Conservation (phyloP, 176 grass and related monocot genomes). For the Puccinellia tenuiflora region DNA sequence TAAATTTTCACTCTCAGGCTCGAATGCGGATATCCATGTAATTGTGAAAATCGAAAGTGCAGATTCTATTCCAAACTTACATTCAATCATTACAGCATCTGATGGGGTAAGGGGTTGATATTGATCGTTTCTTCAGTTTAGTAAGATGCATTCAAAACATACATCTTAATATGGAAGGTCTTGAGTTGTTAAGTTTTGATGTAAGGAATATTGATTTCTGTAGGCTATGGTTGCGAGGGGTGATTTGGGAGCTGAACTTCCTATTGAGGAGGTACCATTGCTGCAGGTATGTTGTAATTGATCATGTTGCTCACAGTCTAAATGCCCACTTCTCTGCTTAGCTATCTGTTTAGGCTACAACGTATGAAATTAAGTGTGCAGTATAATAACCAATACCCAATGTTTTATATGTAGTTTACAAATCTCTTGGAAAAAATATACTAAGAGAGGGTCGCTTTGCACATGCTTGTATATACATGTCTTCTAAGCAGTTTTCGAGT, state of each 20-base stretch:
- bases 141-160: background rate
- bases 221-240: constrained; percentile 99
- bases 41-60: constrained; percentile 99
- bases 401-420: background rate
- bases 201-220: constrained; percentile 7
- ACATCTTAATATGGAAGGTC: background rate
- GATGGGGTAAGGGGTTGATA: constrained; percentile 71
- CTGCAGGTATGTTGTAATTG: constrained; percentile 62
- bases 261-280: constrained; percentile 92
- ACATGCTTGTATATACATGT: background rate
- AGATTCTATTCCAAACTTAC: constrained; percentile 93
- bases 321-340: constrained; percentile 4
- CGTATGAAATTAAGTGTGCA: background rate
- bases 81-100: constrained; percentile 95
- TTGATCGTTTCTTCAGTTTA: constrained; percentile 6
- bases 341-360: background rate
- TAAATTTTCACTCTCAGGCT: constrained; percentile 52
- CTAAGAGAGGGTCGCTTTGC: background rate
- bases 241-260: constrained; percentile 96
- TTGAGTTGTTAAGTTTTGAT: constrained; percentile 19
- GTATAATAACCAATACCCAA: background rate
- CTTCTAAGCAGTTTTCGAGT: constrained; percentile 3
- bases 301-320: background rate
- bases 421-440: background rate
- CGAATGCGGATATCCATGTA: constrained; percentile 82